Evolutionary conservation across 2,329 filamentous ascomycete species (phyloP), one percentile per base, ranked within the genome.

Genomic region (Dactylellina leptospora): DNA sequence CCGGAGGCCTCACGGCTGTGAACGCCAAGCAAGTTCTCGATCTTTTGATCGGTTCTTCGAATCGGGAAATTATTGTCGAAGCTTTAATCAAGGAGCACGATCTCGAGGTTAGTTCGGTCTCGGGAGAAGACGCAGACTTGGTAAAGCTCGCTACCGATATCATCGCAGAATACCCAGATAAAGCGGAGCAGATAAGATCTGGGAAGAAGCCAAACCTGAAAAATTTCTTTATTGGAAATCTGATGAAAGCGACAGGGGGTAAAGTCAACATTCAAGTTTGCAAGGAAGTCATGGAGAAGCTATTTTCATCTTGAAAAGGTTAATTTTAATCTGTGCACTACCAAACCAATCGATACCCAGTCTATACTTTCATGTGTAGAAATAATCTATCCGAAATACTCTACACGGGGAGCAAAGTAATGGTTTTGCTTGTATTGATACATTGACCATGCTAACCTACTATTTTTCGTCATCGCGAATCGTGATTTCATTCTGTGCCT

Each of bases 1-100:
- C 76, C 16, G 81, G 81, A 62, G 78, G 80, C 23, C 82, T 85
- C 73, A 84, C 83, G 0, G 80, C 69, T 3, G 58, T 40, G 9
- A 71, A 71, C n/a, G 66, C 66, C 10, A 71, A 71, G n/a, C 58
- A 56, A 25, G 51, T 54, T 40, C 42, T 71, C 9, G 66, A 71
- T 18, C 16, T 62, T 13, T 44, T 71, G 10, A 44, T 71, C 22
- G 22, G 25, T 1, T 45, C 53, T 10, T 38, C 45, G 8, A 36
- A 63, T 27, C 13, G 47, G 8, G 20, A 28, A 16, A 33, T 33
- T 13, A 48, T 13, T 11, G 66, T 71, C 13, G 25, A 8, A 22
- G 44, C 36, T 13, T n/a, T 71, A 20, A 71, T 71, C 9, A 28
- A n/a, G 22, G 51, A 71, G 13, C 38, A 63, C 22, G 58, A 71